phyloP scores from a whole-genome alignment of 805 yeast genomes.

The Maudiozyma turicensis region DNA sequence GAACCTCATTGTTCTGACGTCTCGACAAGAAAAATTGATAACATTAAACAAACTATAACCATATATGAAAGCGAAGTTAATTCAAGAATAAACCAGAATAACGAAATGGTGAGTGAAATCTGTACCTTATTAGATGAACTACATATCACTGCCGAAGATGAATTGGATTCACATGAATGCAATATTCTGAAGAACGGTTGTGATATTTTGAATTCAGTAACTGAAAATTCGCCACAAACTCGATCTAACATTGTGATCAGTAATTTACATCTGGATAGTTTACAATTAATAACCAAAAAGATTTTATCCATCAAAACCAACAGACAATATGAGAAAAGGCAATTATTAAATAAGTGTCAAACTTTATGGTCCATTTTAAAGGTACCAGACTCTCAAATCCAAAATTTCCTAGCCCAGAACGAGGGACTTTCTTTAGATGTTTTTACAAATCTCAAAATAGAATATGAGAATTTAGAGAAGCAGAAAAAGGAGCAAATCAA shows the following conservation, averaged over 20 bases:
- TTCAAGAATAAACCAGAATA: constrained; percentile 8
- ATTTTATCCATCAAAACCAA: constrained; percentile 21
- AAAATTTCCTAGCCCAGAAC: constrained; percentile 35
- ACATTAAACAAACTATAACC: constrained; percentile 5
- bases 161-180: background rate
- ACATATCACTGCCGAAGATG: constrained; percentile 12
- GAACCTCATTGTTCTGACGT: constrained; percentile 16
- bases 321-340: constrained; percentile 31
- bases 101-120: constrained; percentile 9
- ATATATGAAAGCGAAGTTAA: constrained; percentile 14
- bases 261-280: constrained; percentile 2
- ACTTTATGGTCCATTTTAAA: constrained; percentile 49
- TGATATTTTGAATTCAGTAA: background rate
- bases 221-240: too few species aligned
- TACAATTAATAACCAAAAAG: constrained; percentile 9
- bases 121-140: constrained; percentile 15
- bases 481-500: constrained; percentile 59
- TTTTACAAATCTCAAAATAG: constrained; percentile 42
- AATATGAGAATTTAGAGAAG: constrained; percentile 46
- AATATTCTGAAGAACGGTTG: background rate
- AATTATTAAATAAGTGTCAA: constrained; percentile 33
- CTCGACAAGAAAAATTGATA: constrained; percentile 8
- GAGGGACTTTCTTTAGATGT: constrained; percentile 38
- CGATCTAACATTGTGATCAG: background rate
- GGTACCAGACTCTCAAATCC: constrained; percentile 35